Conservation (phyloP, 371 early-diverging fungal genomes). For the Mortierella polycephala region DNA sequence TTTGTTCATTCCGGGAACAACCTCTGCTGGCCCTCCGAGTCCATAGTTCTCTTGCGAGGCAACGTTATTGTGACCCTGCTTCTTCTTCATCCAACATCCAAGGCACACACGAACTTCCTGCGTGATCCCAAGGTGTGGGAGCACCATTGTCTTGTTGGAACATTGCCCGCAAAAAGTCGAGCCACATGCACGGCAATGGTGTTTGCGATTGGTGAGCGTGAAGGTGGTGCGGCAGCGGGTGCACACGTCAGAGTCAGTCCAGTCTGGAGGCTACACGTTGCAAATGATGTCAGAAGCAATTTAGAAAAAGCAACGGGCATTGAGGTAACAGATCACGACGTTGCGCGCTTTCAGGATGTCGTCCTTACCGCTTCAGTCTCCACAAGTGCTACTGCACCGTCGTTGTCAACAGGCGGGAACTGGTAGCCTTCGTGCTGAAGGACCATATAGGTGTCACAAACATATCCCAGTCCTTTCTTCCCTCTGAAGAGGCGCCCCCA, state of each 20-base stretch:
- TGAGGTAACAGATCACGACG: not conserved
- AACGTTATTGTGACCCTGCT: conserved; percentile 56
- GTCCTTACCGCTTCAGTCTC: conserved; percentile 39
- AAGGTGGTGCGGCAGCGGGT: conserved; percentile 91
- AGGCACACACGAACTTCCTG: conserved; percentile 95
- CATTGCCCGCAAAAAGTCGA: conserved; percentile 91
- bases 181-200: conserved; percentile 97
- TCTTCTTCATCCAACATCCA: conserved; percentile 81
- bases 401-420: conserved; percentile 48
- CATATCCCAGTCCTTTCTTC: conserved; percentile 78
- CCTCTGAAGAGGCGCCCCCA: conserved; percentile 89
- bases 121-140: conserved; percentile 88
- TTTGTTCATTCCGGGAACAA: conserved; percentile 13
- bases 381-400: conserved; percentile 38
- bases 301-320: too few species aligned
- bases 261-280: conserved; percentile 84
- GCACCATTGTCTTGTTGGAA: conserved; percentile 82
- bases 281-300: not conserved
- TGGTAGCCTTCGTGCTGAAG: conserved; percentile 77
- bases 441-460: conserved; percentile 76
- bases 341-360: not conserved
- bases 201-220: conserved; percentile 94
- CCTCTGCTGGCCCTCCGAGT: conserved; percentile 16
- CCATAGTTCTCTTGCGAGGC: conserved; percentile 27
- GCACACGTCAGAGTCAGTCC: conserved; percentile 94